Evolutionary conservation across 2,329 filamentous ascomycete species (phyloP).

Genomic region (Neofusicoccum ribis): DNA sequence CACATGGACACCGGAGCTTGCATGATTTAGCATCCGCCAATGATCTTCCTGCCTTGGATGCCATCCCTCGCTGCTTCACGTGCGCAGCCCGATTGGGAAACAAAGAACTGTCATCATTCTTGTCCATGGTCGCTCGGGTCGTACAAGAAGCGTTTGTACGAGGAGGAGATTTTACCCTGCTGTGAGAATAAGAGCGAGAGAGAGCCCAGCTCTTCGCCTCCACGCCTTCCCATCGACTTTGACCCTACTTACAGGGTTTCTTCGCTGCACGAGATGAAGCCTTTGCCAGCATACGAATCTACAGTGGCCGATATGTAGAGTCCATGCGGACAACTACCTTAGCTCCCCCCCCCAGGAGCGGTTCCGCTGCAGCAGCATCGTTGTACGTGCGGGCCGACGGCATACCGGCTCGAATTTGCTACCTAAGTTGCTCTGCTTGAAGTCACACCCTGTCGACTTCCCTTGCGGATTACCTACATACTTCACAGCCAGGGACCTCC

Average conservation of each 20-base stretch:
- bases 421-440: too few relatives aligned
- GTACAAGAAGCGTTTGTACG: conserved; percentile 10
- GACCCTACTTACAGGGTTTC: background rate
- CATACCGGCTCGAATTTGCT: too few relatives aligned
- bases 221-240: background rate
- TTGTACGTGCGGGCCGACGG: too few relatives aligned
- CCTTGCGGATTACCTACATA: too few relatives aligned
- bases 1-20: background rate
- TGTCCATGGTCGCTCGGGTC: background rate
- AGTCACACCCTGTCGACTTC: too few relatives aligned
- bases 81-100: background rate
- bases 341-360: too few relatives aligned
- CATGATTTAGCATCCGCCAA: background rate
- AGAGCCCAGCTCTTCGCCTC: background rate
- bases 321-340: too few relatives aligned
- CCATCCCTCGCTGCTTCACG: background rate
- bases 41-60: background rate
- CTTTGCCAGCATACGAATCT: too few relatives aligned
- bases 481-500: too few relatives aligned
- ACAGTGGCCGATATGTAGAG: too few relatives aligned
- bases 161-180: background rate
- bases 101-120: background rate
- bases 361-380: too few relatives aligned
- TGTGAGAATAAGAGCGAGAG: background rate
- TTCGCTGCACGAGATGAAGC: too few relatives aligned